phyloP scores from a whole-genome alignment of 805 yeast genomes.

The Pichia ethanolica region DNA sequence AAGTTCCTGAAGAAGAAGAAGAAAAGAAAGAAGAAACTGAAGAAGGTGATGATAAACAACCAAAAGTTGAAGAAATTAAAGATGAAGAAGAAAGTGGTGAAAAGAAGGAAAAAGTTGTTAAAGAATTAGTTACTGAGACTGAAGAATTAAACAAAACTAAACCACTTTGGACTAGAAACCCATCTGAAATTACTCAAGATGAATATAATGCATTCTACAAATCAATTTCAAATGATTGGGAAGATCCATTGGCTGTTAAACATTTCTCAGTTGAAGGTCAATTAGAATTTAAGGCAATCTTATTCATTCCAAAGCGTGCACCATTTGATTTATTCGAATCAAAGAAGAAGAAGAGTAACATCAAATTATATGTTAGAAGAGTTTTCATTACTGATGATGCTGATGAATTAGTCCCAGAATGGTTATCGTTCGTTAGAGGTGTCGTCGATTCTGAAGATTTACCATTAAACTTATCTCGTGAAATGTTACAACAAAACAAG shows the following conservation, averaged over 20 bases:
- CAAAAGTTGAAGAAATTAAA: slow-evolving; percentile 41
- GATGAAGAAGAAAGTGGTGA: slow-evolving; percentile 46
- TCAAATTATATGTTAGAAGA: slow-evolving; percentile 97
- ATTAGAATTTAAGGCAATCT: slow-evolving; percentile 96
- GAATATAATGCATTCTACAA: slow-evolving; percentile 99
- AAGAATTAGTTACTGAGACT: slow-evolving; percentile 88
- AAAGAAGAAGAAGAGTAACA: slow-evolving; percentile 98
- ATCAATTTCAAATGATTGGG: slow-evolving; percentile 99
- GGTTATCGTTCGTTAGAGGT: slow-evolving; percentile 97
- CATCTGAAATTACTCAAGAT: slow-evolving; percentile 93
- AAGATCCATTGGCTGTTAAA: slow-evolving; percentile 98
- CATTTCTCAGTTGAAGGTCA: slow-evolving; percentile 99
- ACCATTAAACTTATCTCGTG: slow-evolving; percentile 99
- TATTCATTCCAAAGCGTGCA: slow-evolving; percentile 97
- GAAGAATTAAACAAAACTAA: slow-evolving; percentile 98
- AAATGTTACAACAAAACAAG: slow-evolving; percentile 99
- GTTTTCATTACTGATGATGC: slow-evolving; percentile 99
- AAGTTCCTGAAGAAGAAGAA: slow-evolving; percentile 69
- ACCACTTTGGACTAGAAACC: slow-evolving; percentile 99
- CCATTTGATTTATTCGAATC: slow-evolving; percentile 97
- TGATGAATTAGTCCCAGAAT: slow-evolving; percentile 98
- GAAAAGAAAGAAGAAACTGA: slow-evolving; percentile 45
- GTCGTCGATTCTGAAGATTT: slow-evolving; percentile 99
- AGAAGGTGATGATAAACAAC: slow-evolving; percentile 47
- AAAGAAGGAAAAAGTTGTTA: slow-evolving; percentile 78